Conservation (phyloP, 495 filamentous ascomycete species). For the Cairneyella variabilis region DNA sequence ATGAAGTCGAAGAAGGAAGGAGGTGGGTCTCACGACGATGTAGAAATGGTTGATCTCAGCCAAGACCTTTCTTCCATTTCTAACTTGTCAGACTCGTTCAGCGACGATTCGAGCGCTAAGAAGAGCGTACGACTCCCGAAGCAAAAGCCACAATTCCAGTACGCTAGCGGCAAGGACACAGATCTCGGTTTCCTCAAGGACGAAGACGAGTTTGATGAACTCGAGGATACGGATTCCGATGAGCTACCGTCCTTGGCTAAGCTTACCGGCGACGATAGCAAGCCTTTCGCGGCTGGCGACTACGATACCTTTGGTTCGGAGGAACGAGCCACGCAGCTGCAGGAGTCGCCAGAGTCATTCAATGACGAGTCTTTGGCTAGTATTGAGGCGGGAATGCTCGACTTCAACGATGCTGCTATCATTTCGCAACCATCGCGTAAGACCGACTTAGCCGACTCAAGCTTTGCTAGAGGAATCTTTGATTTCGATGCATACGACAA, state of each 20-base stretch:
- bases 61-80: constrained; percentile 20
- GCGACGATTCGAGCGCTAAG: constrained; percentile 25
- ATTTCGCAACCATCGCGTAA: constrained; percentile 3
- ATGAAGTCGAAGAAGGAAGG: background rate
- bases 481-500: constrained; percentile 30
- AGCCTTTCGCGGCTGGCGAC: background rate
- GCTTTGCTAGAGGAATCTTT: constrained; percentile 17
- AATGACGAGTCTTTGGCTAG: constrained; percentile 22
- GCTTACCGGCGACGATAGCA: constrained; percentile 18
- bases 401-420: constrained; percentile 24
- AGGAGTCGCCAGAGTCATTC: constrained; percentile 2
- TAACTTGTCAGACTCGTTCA: constrained; percentile 22
- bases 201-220: background rate
- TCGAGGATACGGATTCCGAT: constrained; percentile 23
- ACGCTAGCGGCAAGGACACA: constrained; percentile 21
- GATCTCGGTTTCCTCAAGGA: constrained; percentile 12
- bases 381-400: constrained; percentile 27
- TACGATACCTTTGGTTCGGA: background rate
- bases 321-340: background rate
- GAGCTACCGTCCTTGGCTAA: constrained; percentile 41
- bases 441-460: constrained; percentile 2
- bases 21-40: constrained; percentile 20
- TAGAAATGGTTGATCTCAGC: constrained; percentile 33
- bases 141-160: constrained; percentile 32
- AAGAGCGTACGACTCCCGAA: constrained; percentile 23